These are phyloP conservation scores for Aspergillus viridinutans DNA, from an alignment of 2,329 filamentous ascomycete species.

Conservation along the genomic window DNA sequence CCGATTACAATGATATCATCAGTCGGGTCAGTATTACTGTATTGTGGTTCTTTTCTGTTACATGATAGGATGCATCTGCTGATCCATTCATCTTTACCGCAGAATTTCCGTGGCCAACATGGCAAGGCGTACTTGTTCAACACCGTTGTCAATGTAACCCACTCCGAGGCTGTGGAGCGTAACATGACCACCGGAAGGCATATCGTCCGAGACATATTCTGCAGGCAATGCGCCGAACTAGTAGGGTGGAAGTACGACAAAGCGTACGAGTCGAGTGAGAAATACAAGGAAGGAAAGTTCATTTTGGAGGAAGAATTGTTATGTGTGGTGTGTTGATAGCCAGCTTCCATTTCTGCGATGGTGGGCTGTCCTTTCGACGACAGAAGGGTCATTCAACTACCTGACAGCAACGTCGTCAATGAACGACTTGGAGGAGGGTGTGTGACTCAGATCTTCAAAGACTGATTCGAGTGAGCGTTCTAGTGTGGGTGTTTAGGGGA, in stretches of 20 bases:
- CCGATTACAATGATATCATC: constrained; percentile 94
- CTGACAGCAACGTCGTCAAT: not conserved
- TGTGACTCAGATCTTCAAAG: constrained; percentile 6
- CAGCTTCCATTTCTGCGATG: not conserved
- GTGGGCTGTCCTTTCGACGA: not conserved
- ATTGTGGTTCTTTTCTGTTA: constrained; percentile 2
- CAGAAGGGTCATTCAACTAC: not conserved
- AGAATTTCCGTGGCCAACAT: constrained; percentile 98
- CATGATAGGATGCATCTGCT: constrained; percentile 5
- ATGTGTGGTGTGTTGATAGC: constrained; percentile 63
- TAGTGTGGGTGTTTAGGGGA: constrained; percentile 12
- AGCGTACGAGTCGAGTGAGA: constrained; percentile 85
- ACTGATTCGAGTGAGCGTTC: constrained; percentile 17
- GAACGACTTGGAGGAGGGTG: constrained; percentile 4
- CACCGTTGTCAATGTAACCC: constrained; percentile 83
- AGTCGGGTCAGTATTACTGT: constrained; percentile 63
- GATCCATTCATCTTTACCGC: constrained; percentile 10
- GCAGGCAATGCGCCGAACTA: constrained; percentile 83
- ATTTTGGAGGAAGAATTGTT: constrained; percentile 91
- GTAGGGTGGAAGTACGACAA: constrained; percentile 99
- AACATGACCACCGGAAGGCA: constrained; percentile 98
- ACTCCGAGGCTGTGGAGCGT: constrained; percentile 79
- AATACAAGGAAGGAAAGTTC: constrained; percentile 98
- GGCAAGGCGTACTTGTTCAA: constrained; percentile 98
- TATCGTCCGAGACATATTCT: constrained; percentile 87